Conservation (phyloP, 305 asterid species). For the Solanum chacoense region DNA sequence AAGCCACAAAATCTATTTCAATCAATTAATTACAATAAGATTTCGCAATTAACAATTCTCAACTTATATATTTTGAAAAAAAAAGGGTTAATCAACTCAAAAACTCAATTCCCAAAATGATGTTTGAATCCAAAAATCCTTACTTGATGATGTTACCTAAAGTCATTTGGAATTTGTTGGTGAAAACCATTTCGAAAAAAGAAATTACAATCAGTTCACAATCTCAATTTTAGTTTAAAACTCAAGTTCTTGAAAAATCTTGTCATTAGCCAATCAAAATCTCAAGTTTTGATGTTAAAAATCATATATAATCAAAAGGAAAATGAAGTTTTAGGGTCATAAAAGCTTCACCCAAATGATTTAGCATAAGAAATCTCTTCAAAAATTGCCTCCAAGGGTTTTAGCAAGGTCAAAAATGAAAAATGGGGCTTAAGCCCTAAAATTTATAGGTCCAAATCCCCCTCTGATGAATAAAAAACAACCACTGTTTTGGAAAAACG, state of each 20-base stretch:
- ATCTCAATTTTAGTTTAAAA: neutral
- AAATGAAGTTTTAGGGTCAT: neutral
- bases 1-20: no score
- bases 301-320: neutral
- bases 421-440: fast-evolving
- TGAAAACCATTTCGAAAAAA: neutral
- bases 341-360: neutral
- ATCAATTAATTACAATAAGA: neutral
- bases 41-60: fast-evolving
- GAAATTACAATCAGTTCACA: neutral
- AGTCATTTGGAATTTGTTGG: neutral
- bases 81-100: no score
- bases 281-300: neutral
- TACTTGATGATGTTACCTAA: neutral
- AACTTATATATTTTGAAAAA: neutral
- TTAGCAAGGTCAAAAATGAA: neutral
- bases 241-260: neutral
- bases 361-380: neutral
- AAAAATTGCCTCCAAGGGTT: neutral
- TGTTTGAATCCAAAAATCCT: neutral
- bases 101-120: neutral
- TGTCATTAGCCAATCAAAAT: neutral
- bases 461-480: neutral
- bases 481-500: fast-evolving
- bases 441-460: neutral